These are phyloP conservation scores for Polyplosphaeria fusca DNA, from an alignment of 495 filamentous ascomycete genomes.

Conservation along the genomic window DNA sequence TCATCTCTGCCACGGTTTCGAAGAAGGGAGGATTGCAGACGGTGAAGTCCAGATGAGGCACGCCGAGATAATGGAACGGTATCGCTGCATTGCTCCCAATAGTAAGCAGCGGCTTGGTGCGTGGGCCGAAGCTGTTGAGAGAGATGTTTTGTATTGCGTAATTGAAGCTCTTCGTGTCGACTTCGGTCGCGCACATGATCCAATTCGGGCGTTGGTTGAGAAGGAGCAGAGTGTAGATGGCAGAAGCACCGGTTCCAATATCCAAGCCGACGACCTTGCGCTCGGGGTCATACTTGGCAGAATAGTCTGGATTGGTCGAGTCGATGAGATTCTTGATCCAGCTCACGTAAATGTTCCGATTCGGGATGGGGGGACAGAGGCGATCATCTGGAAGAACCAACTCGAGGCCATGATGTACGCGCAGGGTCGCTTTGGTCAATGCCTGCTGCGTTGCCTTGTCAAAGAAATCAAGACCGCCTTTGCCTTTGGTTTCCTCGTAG, in stretches of 20 bases:
- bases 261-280: conserved; percentile 71
- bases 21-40: conserved; percentile 98
- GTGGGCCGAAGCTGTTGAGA: conserved; percentile 59
- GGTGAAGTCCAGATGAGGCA: conserved; percentile 71
- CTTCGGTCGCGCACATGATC: conserved; percentile 55
- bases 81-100: conserved; percentile 55
- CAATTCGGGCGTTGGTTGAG: conserved; percentile 63
- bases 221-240: conserved; percentile 87
- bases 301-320: conserved; percentile 55
- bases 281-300: conserved; percentile 54
- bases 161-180: conserved; percentile 68
- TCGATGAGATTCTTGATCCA: conserved; percentile 88
- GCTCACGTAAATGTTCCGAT: conserved; percentile 74
- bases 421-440: conserved; percentile 74
- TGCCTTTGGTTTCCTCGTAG: conserved; percentile 40
- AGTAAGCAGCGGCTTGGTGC: conserved; percentile 63
- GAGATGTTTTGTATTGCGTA: conserved; percentile 62
- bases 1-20: conserved; percentile 64
- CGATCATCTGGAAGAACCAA: conserved; percentile 72
- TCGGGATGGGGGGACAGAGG: conserved; percentile 78
- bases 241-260: conserved; percentile 86
- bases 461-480: conserved; percentile 71
- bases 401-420: conserved; percentile 67
- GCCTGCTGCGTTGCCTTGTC: conserved; percentile 72
- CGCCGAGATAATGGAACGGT: conserved; percentile 51